Evolutionary conservation across 768 basidiomycete genomes (phyloP).

Genomic region (Suillus americanus): DNA sequence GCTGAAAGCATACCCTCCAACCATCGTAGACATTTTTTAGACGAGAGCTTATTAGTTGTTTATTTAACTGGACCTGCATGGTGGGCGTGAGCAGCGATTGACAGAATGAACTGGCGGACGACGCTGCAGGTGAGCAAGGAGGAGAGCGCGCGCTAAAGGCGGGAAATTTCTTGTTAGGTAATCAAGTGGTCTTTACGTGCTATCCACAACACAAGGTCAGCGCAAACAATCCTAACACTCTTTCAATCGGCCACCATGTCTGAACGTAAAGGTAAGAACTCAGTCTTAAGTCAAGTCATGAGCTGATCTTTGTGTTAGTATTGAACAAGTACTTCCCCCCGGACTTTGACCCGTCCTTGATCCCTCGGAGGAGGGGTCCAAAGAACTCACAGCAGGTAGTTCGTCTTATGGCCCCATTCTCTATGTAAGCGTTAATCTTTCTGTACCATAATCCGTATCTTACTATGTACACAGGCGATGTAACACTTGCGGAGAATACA

Average conservation of each 20-base stretch:
- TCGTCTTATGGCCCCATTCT: slow-evolving; percentile 98
- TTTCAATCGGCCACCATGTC: slow-evolving; percentile 53
- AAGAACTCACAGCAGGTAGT: slow-evolving; percentile 97
- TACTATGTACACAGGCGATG: slow-evolving; percentile 59
- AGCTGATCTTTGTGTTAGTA: slow-evolving; percentile 44
- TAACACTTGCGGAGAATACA: slow-evolving; percentile 97
- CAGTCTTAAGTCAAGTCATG: not conserved
- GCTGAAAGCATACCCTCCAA: slow-evolving; percentile 52
- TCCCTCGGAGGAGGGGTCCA: slow-evolving; percentile 84
- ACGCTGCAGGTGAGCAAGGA: slow-evolving; percentile 16
- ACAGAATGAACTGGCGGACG: slow-evolving; percentile 15
- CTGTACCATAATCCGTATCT: not conserved
- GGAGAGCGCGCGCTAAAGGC: slow-evolving; percentile 24
- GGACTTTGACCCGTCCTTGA: slow-evolving; percentile 97
- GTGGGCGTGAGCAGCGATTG: slow-evolving; percentile 9
- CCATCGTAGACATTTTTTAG: slow-evolving; percentile 57
- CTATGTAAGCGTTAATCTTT: slow-evolving; percentile 62
- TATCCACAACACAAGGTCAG: not conserved
- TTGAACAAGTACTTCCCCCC: slow-evolving; percentile 97
- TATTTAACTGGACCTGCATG: slow-evolving; percentile 78
- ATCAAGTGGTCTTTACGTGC: slow-evolving; percentile 17
- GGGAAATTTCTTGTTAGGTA: slow-evolving; percentile 36
- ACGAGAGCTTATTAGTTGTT: slow-evolving; percentile 53
- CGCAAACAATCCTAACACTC: not conserved
- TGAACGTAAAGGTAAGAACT: slow-evolving; percentile 70